Evolutionary conservation across 306 rosid genomes (phyloP), one percentile per base, ranked within the genome.

Genomic region (Abrus precatorius): DNA sequence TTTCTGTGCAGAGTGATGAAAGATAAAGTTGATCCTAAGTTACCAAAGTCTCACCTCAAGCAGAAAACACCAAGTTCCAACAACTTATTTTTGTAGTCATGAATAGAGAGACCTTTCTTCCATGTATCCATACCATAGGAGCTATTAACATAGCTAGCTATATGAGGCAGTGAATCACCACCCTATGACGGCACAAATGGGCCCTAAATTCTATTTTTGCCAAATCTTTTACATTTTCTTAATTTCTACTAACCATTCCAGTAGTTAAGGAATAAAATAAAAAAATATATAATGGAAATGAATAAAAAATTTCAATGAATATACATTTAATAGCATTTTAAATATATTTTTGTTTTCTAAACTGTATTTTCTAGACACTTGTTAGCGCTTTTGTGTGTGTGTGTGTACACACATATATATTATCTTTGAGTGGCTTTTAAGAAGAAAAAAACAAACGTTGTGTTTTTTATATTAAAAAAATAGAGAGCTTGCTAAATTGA

Each of bases 21-120:
- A 33, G 34, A 65, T 32, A 40, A 80, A 43, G 71, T 53, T 34
- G 77, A 11, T 54, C 74, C 73, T 9, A 5, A 50, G 68, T 74
- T 4, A 74, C 50, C 6, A 44, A 29, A 28, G 53, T 81, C 78
- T 49, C 54, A 41, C 67, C 59, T 72, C 65, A 48, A 13, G 60
- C 12, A 29, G 30, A 11, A 40, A 73, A 67, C 84, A 72, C 69
- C 20, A 52, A 80, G 79, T 76, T 50, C 61, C 20, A 72, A 65
- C 38, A 10, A 64, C 2, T 74, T 45, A 40, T 57, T 44, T 74
- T 34, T 33, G 43, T 66, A 67, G 56, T 66, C n/a, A 41, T 29
- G 40, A 59, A 52, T 9, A 34, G n/a, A 48, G 61, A 48, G 69
- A 32, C 30, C 54, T 52, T 40, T 72, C 79, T 63, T 50, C 32